Base-by-base conservation (phyloP, 805 yeast genomes). In the Candida qinlingensis region DNA sequence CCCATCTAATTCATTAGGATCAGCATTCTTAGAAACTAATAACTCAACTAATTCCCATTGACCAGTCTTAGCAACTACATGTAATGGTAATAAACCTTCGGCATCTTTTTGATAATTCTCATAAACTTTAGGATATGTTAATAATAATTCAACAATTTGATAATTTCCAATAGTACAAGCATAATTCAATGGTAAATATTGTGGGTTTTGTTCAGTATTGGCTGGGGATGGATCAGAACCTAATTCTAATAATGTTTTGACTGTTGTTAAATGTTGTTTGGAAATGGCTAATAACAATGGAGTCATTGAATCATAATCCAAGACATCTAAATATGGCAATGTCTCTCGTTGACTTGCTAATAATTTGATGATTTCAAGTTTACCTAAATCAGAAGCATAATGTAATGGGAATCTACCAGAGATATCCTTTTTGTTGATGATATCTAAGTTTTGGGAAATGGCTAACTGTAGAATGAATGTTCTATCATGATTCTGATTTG, bases 91-190 rank as follows among this genome's bases (percentile, higher is more conserved):
- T 42, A 90, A 74, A 1, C 99, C 96, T 68, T 92, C 97, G 0
- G 96, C 95, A 62, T 92, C 79, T 64, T 85, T 69, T 39, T 61
- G 64, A 68, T 80, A 54, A 64, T 67, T 59, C 55, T 71, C 44
- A 34, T 44, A 53, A 51, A 73, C 65, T 51, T 56, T 46, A 28
- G 71, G 65, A 42, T 59, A 57, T 8, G 59, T 41, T 5, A 61
- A 40, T 12, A 61, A 43, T 47, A 81, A 69, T 54, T 82, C 77
- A 13, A 89, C 84, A 8, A 87, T 84, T 44, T 80, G 79, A 52
- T 74, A 77, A 58, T 87, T 81, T 11, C 97, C 97, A 51, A 79
- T 78, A 59, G 85, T 84, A 66, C 98, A 94, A 2, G 98, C 97
- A 61, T 86, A 80, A 60, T 87, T 89, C 42, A 94, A 73, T 0